Evolutionary conservation across 2,329 filamentous ascomycete genomes (phyloP), one percentile per base, ranked within the genome.

Genomic region (Neonectria magnoliae): DNA sequence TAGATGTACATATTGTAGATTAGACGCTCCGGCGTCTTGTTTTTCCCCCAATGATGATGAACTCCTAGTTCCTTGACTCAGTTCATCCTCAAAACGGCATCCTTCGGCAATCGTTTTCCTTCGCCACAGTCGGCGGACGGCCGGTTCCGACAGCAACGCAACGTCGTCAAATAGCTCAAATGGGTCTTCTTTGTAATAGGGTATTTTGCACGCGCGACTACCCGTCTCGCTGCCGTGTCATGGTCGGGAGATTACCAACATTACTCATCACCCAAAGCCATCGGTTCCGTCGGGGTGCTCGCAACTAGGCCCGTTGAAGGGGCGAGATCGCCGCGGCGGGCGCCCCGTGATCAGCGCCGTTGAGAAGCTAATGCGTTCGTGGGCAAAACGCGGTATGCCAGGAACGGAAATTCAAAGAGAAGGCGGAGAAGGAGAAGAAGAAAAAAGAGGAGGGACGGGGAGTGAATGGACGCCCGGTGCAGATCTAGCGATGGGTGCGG

Each of bases 171-270:
- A 42, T 18, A 42, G 8, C 16, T 42, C 38, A 38, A n/a, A 38
- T 38, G 36, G 36, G 36, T 38, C 36, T n/a, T 38, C 36, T 38
- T 38, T 38, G 36, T 38, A 38, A 38, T 38, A 38, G 36, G n/a
- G 5, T n/a, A n/a, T 36, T 36, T 36, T 13, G 33, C 33, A 36
- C 13, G 10, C 4, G 10, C n/a, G 18, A 29, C 27, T 20, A 27
- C 47, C 47, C 27, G 47, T 20, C 16, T 27, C 5, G n/a, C 25
- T 48, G 8, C 47, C 10, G n/a, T 51, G n/a, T 33, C 27, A 33
- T 33, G 27, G 31, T 33, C 58, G 5, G 16, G 38, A 54, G 51
- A 70, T 71, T 70, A 66, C 65, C 29, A 29, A 69, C 60, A 65
- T 11, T 10, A 41, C 44, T 71, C 60, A 65, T 14, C 13, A 41